phyloP scores from a whole-genome alignment of 2,329 filamentous ascomycete species.

The Tolypocladium tundrense region DNA sequence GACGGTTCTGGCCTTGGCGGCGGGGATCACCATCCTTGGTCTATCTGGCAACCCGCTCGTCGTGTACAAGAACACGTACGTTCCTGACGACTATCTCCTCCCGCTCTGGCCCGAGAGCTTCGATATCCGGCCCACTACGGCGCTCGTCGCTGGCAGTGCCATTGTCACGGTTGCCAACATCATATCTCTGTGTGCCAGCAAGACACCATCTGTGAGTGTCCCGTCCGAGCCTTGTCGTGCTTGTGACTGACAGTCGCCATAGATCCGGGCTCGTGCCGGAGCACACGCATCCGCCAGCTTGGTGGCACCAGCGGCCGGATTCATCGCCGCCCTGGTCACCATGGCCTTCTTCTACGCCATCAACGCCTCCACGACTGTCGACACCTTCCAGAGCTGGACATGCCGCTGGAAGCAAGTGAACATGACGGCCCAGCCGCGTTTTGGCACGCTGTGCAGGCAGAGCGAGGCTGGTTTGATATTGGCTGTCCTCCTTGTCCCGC shows the following conservation, averaged over 20 bases:
- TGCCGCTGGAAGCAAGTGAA: conserved; percentile 48
- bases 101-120: conserved; percentile 49
- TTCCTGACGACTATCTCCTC: conserved; percentile 35
- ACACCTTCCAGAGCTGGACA: conserved; percentile 52
- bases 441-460: conserved; percentile 45
- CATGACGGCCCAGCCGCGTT: conserved; percentile 44
- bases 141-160: conserved; percentile 40
- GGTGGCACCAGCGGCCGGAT: conserved; percentile 16
- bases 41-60: conserved; percentile 42
- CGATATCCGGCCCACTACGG: conserved; percentile 44
- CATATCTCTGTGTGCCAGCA: conserved; percentile 37
- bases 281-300: conserved; percentile 12
- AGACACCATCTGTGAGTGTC: conserved; percentile 37
- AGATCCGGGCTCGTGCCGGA: conserved; percentile 11
- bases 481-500: conserved; percentile 44
- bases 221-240: neutral
- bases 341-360: conserved; percentile 48
- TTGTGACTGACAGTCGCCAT: neutral
- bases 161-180: conserved; percentile 39
- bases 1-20: conserved; percentile 38
- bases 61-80: conserved; percentile 44
- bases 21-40: conserved; percentile 41
- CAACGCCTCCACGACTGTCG: conserved; percentile 39
- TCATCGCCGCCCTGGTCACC: conserved; percentile 35
- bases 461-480: conserved; percentile 44